These are phyloP conservation scores for Suillus alpinus DNA, from an alignment of 768 basidiomycete genomes.

Conservation along the genomic window DNA sequence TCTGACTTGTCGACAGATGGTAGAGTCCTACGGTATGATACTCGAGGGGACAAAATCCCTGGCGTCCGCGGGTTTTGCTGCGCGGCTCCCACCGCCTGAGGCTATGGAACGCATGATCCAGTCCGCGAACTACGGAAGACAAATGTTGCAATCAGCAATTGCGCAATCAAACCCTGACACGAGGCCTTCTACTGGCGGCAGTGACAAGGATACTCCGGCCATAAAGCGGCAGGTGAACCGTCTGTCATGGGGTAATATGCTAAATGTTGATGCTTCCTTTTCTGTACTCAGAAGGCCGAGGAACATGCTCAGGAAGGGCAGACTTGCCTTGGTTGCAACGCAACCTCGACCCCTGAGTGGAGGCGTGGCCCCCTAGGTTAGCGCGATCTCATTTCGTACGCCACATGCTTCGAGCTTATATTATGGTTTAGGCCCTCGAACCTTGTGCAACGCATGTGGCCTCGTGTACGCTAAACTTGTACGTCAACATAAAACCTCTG, in stretches of 20 bases:
- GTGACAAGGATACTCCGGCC: constrained; percentile 29
- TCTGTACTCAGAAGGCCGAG: constrained; percentile 33
- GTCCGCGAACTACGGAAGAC: constrained; percentile 39
- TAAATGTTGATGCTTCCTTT: constrained; percentile 22
- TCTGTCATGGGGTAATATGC: constrained; percentile 23
- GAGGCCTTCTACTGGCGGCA: constrained; percentile 18
- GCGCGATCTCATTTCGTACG: constrained; percentile 25
- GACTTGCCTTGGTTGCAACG: constrained; percentile 76
- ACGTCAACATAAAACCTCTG: constrained; percentile 34
- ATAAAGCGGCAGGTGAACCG: constrained; percentile 34
- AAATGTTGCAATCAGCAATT: constrained; percentile 29
- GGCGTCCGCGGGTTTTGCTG: constrained; percentile 20
- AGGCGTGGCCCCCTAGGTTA: constrained; percentile 77
- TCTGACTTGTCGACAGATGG: constrained; percentile 30
- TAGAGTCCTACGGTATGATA: constrained; percentile 43
- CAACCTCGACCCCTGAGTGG: constrained; percentile 88
- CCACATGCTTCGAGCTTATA: constrained; percentile 23
- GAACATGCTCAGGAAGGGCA: constrained; percentile 57
- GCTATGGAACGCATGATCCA: constrained; percentile 43
- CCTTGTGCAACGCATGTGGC: constrained; percentile 83
- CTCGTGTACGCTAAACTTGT: constrained; percentile 87
- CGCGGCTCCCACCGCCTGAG: constrained; percentile 28
- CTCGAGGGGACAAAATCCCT: constrained; percentile 37
- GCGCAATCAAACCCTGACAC: constrained; percentile 27
- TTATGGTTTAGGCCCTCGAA: constrained; percentile 62